Evolutionary conservation across 371 early-diverging fungal genomes (phyloP).

Genomic region (Mortierella sp.): DNA sequence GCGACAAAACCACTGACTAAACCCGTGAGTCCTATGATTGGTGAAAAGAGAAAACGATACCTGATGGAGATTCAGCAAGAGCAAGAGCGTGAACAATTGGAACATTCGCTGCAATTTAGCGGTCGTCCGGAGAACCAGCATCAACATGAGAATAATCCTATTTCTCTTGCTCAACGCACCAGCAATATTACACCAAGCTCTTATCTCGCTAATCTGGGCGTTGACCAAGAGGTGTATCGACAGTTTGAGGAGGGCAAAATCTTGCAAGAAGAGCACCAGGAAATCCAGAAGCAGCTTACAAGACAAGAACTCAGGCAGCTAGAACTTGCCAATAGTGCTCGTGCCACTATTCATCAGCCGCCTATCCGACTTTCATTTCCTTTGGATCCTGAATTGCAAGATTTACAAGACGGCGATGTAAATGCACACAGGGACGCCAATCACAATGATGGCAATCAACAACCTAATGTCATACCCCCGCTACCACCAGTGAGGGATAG

Average conservation of each 20-base stretch:
- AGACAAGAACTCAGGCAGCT: slow-evolving; percentile 34
- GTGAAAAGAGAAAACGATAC: slow-evolving; percentile 47
- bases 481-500: slow-evolving; percentile 21
- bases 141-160: neutral
- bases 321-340: slow-evolving; percentile 33
- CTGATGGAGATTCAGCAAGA: slow-evolving; percentile 36
- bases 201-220: neutral
- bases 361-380: slow-evolving; percentile 42
- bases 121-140: neutral
- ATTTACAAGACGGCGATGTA: neutral
- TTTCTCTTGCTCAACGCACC: neutral
- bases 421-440: neutral
- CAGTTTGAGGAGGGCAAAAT: slow-evolving; percentile 39
- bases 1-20: slow-evolving; percentile 29
- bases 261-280: slow-evolving; percentile 30
- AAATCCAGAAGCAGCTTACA: slow-evolving; percentile 28
- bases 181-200: neutral
- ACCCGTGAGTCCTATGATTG: slow-evolving; percentile 50
- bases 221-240: slow-evolving; percentile 26
- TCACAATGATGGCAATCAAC: neutral
- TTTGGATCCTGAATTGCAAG: slow-evolving; percentile 18
- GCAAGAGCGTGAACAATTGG: slow-evolving; percentile 11
- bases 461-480: slow-evolving; percentile 1
- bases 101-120: slow-evolving; percentile 3
- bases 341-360: slow-evolving; percentile 36